These are phyloP conservation scores for Trichoderma sp. DNA, from an alignment of 2,329 filamentous ascomycete genomes.

Conservation along the genomic window DNA sequence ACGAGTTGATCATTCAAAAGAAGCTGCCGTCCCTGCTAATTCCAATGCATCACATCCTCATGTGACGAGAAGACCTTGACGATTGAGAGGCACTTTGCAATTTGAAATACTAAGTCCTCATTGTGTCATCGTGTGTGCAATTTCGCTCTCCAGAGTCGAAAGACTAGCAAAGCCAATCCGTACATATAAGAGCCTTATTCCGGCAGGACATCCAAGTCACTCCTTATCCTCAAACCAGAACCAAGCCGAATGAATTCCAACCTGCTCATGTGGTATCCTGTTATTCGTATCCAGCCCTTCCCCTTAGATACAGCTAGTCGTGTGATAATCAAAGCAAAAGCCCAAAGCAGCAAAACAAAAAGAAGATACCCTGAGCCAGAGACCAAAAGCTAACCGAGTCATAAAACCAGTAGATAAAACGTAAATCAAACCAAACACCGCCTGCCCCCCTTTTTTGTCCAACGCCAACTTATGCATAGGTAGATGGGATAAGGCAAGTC, in stretches of 20 bases:
- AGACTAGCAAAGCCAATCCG: not conserved
- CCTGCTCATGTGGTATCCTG: slow-evolving; percentile 26
- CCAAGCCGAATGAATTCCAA: slow-evolving; percentile 12
- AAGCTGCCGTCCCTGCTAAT: slow-evolving; percentile 32
- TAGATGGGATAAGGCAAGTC: not conserved
- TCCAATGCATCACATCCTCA: too few species aligned
- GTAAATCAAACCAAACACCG: not conserved
- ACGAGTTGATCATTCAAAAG: slow-evolving; percentile 37
- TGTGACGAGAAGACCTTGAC: too few species aligned
- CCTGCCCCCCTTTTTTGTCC: not conserved
- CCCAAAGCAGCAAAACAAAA: not conserved
- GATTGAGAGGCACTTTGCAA: too few species aligned
- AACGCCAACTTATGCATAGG: slow-evolving; percentile 26
- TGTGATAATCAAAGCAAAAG: not conserved
- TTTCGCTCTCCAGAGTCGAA: not conserved
- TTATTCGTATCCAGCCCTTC: not conserved
- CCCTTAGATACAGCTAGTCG: not conserved
- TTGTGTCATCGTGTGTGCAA: too few species aligned
- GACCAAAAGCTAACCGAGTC: not conserved
- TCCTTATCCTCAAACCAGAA: not conserved
- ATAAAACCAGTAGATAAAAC: not conserved
- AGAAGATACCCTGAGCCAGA: not conserved
- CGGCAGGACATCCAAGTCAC: slow-evolving; percentile 16
- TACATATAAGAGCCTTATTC: slow-evolving; percentile 14
- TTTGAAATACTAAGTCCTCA: too few species aligned